Base-by-base conservation (phyloP, 768 basidiomycete genomes). In the Mycena metata region DNA sequence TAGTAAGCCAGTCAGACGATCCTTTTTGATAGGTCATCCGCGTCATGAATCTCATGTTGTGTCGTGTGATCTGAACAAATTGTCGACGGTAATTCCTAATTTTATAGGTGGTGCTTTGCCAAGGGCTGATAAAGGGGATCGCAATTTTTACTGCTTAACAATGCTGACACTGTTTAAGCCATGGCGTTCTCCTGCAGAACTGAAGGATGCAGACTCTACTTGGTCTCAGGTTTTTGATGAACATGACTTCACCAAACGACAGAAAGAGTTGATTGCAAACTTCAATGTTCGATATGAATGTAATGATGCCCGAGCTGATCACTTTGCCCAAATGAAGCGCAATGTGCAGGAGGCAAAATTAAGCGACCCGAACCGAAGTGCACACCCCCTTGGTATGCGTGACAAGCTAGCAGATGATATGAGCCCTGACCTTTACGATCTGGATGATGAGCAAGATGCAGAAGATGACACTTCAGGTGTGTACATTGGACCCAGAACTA, bases 271-370 rank as follows among this genome's bases (percentile, higher is more conserved):
- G 3, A 76, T 79, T 72, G 39, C 61, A 7, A 74, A 77, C 43
- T 69, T 78, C 49, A 73, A 76, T 51, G 15, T 80, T 15, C 19
- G 61, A 13, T 77, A 77, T 64, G 77, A 77, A 45, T 80, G 79
- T 51, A 33, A 67, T 16, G 78, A 79, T 71, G 79, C 73, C 12
- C 13, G 71, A 23, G 79, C 79, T 69, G 77, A 79, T 69, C 75
- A 72, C 55, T 54, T 30, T 30, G 30, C 30, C 3, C 30, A 30
- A 30, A 30, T 30, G 30, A 30, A 30, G 30, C 30, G 30, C 30
- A 30, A 6, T 3, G 6, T 30, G 30, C 30, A 30, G 30, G 30
- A 30, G 30, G 30, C 30, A 30, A 30, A 3, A 3, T 3, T 30
- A 30, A 3, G 3, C 6, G 3, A 30, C 30, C 30, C 30, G 30